Evolutionary conservation across 306 rosid genomes (phyloP), one percentile per base, ranked within the genome.

Genomic region (Trichosanthes truncata): DNA sequence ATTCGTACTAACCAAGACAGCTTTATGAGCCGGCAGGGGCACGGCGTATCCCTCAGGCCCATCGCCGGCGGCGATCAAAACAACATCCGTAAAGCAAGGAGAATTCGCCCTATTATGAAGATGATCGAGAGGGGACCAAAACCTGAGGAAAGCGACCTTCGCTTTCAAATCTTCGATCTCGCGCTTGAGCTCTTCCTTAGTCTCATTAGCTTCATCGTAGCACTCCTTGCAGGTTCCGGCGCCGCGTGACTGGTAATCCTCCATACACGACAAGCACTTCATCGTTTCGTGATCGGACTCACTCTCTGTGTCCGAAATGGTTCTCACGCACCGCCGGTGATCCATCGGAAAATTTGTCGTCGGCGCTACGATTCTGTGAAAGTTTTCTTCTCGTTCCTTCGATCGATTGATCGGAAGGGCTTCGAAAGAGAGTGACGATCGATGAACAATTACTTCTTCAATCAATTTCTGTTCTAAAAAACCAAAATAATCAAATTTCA

Each of bases 181-280:
- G 7, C 84, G 85, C 84, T 90, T 91, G 78, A 88, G 90, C 81
- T 89, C 96, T 29, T 94, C 92, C 84, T 91, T 85, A 3, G 86
- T 89, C 60, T 90, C 97, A 83, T 91, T 89, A 74, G 93, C 96
- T 83, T 92, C 97, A 41, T 85, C 91, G 84, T 91, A 92, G 84
- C 97, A 95, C 84, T 83, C 92, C 78, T 78, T 89, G 90, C 98
- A 91, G 31, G 97, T 95, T 71, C 93, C 98, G 18, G 86, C 89
- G 21, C 81, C 84, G 5, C 55, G 74, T 1, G 81, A 43, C 35
- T 78, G 78, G 82, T 84, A 88, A 25, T 43, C 43, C 63, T 79
- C 92, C 62, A 25, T 74, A 79, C 93, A 89, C 14, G 93, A 91
- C 1, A 85, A 18, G 83, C 93, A 91, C 31, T 36, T 81, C 89